These are phyloP conservation scores for Candida sp. DNA, from an alignment of 1,139 yeast species.

Conservation along the genomic window DNA sequence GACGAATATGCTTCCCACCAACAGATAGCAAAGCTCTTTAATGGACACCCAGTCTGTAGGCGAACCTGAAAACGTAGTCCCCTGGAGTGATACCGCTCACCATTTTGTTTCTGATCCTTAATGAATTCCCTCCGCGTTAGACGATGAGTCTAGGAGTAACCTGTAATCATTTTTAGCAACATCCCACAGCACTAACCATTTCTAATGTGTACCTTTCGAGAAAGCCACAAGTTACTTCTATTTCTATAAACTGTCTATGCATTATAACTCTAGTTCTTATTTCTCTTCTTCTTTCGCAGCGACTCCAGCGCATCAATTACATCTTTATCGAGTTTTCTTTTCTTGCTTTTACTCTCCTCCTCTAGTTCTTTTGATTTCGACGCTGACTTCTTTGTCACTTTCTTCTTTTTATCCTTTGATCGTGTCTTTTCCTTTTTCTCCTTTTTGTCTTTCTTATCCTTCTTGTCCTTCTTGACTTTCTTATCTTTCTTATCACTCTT, in stretches of 20 bases:
- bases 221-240: background rate
- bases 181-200: too few species aligned
- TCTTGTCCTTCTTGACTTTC: slow-evolving; percentile 20
- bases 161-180: too few species aligned
- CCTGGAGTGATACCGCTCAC: too few species aligned
- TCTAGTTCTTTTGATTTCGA: slow-evolving; percentile 10
- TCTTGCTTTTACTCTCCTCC: slow-evolving; percentile 18
- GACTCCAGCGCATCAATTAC: background rate
- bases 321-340: slow-evolving; percentile 13
- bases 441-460: slow-evolving; percentile 18
- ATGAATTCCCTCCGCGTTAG: too few species aligned
- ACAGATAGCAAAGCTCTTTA: too few species aligned
- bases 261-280: background rate
- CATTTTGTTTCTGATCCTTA: too few species aligned
- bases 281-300: background rate
- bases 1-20: too few species aligned
- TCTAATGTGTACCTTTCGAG: too few species aligned
- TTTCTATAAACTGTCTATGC: background rate
- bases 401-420: slow-evolving; percentile 18
- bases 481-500: slow-evolving; percentile 21
- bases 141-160: too few species aligned
- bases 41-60: too few species aligned
- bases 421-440: slow-evolving; percentile 18
- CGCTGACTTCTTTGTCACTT: slow-evolving; percentile 14
- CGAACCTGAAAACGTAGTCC: too few species aligned